Percentiles rank a stretch among this genome's conserved stretches.
Conservation (phyloP, 495 filamentous ascomycete species). For the Cryomyces minteri region DNA sequence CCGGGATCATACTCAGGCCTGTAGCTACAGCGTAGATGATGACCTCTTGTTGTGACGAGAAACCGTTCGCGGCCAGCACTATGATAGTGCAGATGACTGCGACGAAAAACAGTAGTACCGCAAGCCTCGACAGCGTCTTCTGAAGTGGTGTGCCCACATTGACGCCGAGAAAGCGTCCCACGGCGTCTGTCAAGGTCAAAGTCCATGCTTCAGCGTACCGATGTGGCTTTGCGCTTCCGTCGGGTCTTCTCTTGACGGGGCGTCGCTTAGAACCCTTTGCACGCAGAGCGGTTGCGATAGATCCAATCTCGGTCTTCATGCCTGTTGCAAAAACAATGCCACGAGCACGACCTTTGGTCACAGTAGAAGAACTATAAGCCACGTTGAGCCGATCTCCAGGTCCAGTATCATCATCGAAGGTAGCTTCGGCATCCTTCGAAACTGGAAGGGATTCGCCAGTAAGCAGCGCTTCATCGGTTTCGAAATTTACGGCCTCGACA, state of each 20-base stretch:
- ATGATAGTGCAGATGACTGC: constrained; percentile 52
- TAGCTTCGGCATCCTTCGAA: constrained; percentile 26
- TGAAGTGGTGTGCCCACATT: constrained; percentile 54
- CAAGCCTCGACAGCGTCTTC: constrained; percentile 50
- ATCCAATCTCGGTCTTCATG: constrained; percentile 54
- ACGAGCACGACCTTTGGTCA: constrained; percentile 49
- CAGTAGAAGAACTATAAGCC: constrained; percentile 50
- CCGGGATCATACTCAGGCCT: constrained; percentile 58
- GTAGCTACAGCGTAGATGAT: constrained; percentile 49
- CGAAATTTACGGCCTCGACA: constrained; percentile 50
- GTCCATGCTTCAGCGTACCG: constrained; percentile 51
- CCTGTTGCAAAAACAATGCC: constrained; percentile 56
- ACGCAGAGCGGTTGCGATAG: constrained; percentile 39
- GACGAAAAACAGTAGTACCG: constrained; percentile 47
- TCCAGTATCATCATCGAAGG: constrained; percentile 28
- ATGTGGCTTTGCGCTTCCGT: constrained; percentile 26
- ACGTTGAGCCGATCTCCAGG: constrained; percentile 56
- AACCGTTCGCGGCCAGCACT: constrained; percentile 42
- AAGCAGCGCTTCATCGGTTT: constrained; percentile 54
- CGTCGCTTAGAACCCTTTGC: constrained; percentile 22
- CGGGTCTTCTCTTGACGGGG: constrained; percentile 19
- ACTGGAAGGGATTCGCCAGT: constrained; percentile 66
- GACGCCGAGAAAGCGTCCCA: constrained; percentile 56
- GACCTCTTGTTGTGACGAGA: constrained; percentile 38
- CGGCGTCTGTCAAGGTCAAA: constrained; percentile 41